Evolutionary conservation across 2,329 filamentous ascomycete species (phyloP).

Genomic region (Diaporthe caulivora): DNA sequence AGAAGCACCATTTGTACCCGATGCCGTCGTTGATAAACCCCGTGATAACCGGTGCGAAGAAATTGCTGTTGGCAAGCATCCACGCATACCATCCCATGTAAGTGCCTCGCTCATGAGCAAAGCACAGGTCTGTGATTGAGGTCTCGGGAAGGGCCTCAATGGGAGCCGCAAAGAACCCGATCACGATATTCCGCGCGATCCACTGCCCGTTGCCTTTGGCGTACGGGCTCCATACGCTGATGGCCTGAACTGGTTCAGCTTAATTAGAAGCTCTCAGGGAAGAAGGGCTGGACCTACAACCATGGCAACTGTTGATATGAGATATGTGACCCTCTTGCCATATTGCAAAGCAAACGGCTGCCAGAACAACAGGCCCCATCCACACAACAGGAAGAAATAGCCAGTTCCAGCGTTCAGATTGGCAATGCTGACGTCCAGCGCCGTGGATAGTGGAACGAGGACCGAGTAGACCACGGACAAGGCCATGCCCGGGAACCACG

Average conservation of each 20-base stretch:
- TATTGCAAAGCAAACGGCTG: constrained; percentile 59
- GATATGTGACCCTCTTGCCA: constrained; percentile 48
- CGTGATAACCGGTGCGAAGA: constrained; percentile 50
- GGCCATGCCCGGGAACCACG: constrained; percentile 40
- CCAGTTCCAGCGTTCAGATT: constrained; percentile 45
- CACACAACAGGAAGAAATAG: constrained; percentile 55
- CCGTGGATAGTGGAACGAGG: constrained; percentile 34
- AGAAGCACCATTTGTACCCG: constrained; percentile 49
- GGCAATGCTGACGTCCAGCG: constrained; percentile 38
- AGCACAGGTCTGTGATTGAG: constrained; percentile 53
- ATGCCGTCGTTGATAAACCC: constrained; percentile 50
- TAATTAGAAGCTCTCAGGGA: background rate
- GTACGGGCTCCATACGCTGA: constrained; percentile 40
- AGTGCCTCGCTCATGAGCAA: constrained; percentile 46
- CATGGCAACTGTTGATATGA: constrained; percentile 40
- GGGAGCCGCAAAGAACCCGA: constrained; percentile 54
- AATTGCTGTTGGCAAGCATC: constrained; percentile 45
- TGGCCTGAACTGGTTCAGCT: constrained; percentile 21
- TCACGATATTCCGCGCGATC: constrained; percentile 52
- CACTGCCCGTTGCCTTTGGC: constrained; percentile 50
- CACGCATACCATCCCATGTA: constrained; percentile 48
- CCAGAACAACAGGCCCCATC: constrained; percentile 60
- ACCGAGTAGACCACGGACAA: constrained; percentile 39
- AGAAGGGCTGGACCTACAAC: constrained; percentile 29
- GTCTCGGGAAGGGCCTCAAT: constrained; percentile 56